phyloP scores from a whole-genome alignment of 768 basidiomycete species.

The Imleria badia region DNA sequence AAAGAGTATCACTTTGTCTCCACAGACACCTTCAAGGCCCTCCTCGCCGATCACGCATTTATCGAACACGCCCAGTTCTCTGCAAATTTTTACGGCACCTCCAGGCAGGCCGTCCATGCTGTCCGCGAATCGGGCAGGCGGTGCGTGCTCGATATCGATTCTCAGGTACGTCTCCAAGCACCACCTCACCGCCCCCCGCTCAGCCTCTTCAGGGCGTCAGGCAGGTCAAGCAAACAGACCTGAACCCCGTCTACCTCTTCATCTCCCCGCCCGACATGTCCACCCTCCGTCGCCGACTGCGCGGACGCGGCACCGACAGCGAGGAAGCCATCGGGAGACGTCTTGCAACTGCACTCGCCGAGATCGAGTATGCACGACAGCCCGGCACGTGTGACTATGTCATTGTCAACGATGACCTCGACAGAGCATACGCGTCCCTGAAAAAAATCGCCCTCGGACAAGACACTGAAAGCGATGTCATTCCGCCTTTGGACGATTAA shows the following conservation, averaged over 20 bases:
- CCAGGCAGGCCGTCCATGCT: slow-evolving; percentile 68
- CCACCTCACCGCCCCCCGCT: background rate
- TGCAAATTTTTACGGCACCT: slow-evolving; percentile 92
- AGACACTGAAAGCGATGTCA: slow-evolving; percentile 51
- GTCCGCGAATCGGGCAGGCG: slow-evolving; percentile 70
- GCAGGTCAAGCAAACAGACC: slow-evolving; percentile 79
- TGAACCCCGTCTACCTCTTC: slow-evolving; percentile 89
- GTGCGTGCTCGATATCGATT: slow-evolving; percentile 95
- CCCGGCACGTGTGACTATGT: slow-evolving; percentile 74
- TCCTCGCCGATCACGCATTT: slow-evolving; percentile 73
- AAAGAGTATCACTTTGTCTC: slow-evolving; percentile 86
- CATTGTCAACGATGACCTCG: slow-evolving; percentile 88
- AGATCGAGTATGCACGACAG: slow-evolving; percentile 82
- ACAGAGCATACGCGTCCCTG: slow-evolving; percentile 78
- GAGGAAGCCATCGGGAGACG: slow-evolving; percentile 71
- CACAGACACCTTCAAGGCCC: slow-evolving; percentile 64
- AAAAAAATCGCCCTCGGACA: slow-evolving; percentile 76
- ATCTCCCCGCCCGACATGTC: slow-evolving; percentile 83
- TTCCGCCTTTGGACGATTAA: slow-evolving; percentile 67
- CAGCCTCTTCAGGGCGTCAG: slow-evolving; percentile 69
- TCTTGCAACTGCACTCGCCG: slow-evolving; percentile 71
- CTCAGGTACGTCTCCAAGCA: slow-evolving; percentile 53
- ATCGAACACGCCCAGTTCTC: slow-evolving; percentile 96
- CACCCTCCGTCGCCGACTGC: slow-evolving; percentile 68
- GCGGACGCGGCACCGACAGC: slow-evolving; percentile 81